Percentiles rank a stretch among this genome's conserved stretches.
These are phyloP conservation scores for Coniella lustricola DNA, from an alignment of 2,329 filamentous ascomycete species.

Conservation along the genomic window DNA sequence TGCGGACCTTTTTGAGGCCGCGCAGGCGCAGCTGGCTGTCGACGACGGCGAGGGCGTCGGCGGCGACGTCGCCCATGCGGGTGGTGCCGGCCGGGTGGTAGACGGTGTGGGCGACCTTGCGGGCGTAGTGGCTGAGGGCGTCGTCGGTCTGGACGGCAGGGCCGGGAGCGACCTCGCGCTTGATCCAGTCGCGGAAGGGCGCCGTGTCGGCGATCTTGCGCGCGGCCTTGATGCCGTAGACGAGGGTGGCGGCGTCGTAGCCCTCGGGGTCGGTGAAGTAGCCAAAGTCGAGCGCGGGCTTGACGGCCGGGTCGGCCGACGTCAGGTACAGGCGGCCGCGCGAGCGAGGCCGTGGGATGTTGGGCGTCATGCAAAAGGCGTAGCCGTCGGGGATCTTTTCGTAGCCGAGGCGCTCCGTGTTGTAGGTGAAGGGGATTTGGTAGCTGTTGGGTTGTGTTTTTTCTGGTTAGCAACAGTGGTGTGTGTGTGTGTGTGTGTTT, in stretches of 20 bases:
- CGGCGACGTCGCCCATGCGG: conserved; percentile 72
- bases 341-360: conserved; percentile 77
- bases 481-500: no score
- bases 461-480: not conserved
- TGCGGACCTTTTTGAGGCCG: conserved; percentile 66
- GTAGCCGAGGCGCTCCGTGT: conserved; percentile 75
- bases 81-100: conserved; percentile 88
- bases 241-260: conserved; percentile 76
- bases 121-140: conserved; percentile 73
- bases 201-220: conserved; percentile 67
- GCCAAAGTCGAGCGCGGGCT: conserved; percentile 79
- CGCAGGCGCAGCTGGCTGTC: conserved; percentile 65
- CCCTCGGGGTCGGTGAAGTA: conserved; percentile 85
- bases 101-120: conserved; percentile 76
- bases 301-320: conserved; percentile 65
- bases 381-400: conserved; percentile 57
- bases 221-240: conserved; percentile 70
- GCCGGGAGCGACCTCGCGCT: conserved; percentile 73
- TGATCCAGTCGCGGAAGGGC: conserved; percentile 78
- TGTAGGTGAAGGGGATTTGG: conserved; percentile 79
- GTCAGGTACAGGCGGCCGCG: conserved; percentile 72
- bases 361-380: conserved; percentile 90
- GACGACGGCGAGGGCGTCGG: conserved; percentile 71
- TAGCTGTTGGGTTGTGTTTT: not conserved
- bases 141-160: conserved; percentile 68